phyloP scores from a whole-genome alignment of 192 early-diverging fungal species.

The Jimgerdemannia flammicorona region DNA sequence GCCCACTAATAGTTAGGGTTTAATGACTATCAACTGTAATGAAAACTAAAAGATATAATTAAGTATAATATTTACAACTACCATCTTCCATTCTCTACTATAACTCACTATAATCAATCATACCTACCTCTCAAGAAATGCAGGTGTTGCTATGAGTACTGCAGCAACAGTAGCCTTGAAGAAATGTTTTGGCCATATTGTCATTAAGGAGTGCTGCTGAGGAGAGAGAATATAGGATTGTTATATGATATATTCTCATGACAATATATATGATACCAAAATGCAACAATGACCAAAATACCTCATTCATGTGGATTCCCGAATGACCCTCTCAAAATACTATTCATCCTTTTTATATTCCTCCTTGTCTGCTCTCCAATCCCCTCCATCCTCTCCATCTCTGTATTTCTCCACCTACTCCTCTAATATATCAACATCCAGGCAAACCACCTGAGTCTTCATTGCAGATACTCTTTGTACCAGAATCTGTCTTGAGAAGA shows the following conservation, averaged over 20 bases:
- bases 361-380: neutral
- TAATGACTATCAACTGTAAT: too few species aligned
- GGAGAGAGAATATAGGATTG: too few species aligned
- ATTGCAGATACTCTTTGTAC: too few species aligned
- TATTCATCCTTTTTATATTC: neutral
- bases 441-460: too few species aligned
- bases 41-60: too few species aligned
- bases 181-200: constrained; percentile 41
- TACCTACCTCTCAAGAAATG: constrained; percentile 54
- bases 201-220: too few species aligned
- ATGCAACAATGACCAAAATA: too few species aligned
- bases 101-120: constrained; percentile 57
- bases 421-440: constrained; percentile 18
- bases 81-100: too few species aligned
- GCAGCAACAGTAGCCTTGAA: constrained; percentile 63
- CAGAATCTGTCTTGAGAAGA: too few species aligned
- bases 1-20: too few species aligned
- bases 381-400: neutral
- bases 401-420: neutral
- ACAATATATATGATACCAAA: neutral
- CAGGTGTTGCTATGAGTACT: constrained; percentile 53
- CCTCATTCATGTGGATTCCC: neutral
- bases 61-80: too few species aligned
- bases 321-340: neutral
- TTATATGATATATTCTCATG: too few species aligned